Base-by-base conservation (phyloP, 2,329 filamentous ascomycete genomes). In the Coleophoma crateriformis region DNA sequence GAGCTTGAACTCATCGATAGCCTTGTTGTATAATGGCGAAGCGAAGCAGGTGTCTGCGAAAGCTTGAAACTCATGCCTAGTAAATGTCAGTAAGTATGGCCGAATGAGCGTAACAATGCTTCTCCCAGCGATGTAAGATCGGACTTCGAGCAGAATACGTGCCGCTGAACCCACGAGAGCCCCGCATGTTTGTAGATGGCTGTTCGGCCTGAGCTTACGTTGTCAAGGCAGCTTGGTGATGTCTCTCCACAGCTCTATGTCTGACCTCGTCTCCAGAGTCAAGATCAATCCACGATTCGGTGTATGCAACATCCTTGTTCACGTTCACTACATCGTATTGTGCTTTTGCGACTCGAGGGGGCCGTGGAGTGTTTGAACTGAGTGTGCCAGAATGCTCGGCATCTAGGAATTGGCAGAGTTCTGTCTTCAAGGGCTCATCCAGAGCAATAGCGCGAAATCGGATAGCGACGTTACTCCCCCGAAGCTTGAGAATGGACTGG, bases 391-490 rank as follows among this genome's bases (percentile, higher is more conserved):
- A 63, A 47, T 74, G 68, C 56, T 76, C 72, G 4, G 72, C 69
- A 13, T 71, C 69, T 12, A 79, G 61, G 56, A 75, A 81, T 2
- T 66, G 68, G 27, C 72, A 58, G 8, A 78, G 69, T 45, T 77
- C 68, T 11, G 63, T 61, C 66, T 82, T 82, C 4, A 71, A 65
- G 5, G 77, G 76, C 58, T 81, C 77, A 32, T 73, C 66, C 13
- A 81, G 67, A 19, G 72, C 82, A 19, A 84, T 69, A 32, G 72
- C 70, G 60, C 83, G 82, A 72, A 82, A 85, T 42, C 81, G 75
- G 43, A 83, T 70, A 2, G 73, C 75, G 17, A 50, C 45, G 33
- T 50, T 33, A 33, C 45, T 46, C 15, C 52, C 52, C 38, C 52
- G 45, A 6, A 45, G 17, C n/a, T 66, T 64, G 32, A 72, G 58